Evolutionary conservation across 805 yeast species (phyloP), one percentile per base, ranked within the genome.

Genomic region (Phaffomyces antillensis): DNA sequence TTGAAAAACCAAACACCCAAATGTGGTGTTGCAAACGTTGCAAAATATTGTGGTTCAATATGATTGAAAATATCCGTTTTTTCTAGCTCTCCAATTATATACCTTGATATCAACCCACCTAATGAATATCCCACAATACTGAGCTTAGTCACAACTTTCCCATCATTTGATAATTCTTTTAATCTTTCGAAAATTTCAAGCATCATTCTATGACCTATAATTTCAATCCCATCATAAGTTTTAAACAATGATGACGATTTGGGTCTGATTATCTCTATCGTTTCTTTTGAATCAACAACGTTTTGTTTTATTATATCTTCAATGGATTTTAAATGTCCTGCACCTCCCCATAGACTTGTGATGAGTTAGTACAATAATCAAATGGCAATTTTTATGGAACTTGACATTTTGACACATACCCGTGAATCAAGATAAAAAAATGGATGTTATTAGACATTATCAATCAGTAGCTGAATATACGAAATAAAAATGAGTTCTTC

Each of bases 111-210:
- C 32, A 90, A 64, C 0, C 98, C 98, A 20, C 98, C 97, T 47
- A 91, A 66, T 0, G 96, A 86, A 61, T 90, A 91, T 0, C 98
- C 96, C 3, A 86, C 72, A 36, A 91, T 69, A 49, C 95, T 85
- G 41, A 91, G 75, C 52, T 79, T 72, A 13, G 68, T 64, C 55
- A 76, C 63, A 6, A 26, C 33, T 23, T 57, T 45, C 41, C 63
- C 52, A 44, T 55, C 55, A 39, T 63, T 45, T 15, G 48, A 49
- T 24, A 71, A 60, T 11, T 50, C 58, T 16, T 63, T 63, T 26
- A 77, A 62, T 53, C 71, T 71, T 8, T 59, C 58, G 34, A 73
- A 67, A 15, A 90, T 70, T 60, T 88, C 96, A 30, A 73, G 70
- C n/a, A 83, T 58, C 34, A 86, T 76, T 15, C 89, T 67, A 48